Evolutionary conservation across 768 basidiomycete species (phyloP).

Genomic region (Hydnum rufescens): DNA sequence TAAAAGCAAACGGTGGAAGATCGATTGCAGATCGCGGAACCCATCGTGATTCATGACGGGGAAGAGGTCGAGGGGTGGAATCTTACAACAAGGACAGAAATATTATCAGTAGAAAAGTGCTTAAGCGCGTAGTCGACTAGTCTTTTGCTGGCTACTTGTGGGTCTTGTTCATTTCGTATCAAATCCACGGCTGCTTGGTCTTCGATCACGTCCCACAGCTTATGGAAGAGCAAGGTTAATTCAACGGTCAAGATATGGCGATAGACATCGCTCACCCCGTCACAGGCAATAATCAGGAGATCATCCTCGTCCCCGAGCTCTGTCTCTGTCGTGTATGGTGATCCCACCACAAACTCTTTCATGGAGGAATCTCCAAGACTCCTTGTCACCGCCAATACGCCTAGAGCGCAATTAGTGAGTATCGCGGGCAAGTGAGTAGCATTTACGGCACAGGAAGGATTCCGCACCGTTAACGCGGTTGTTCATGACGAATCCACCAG

Average conservation of each 20-base stretch:
- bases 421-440: background rate
- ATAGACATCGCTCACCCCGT: conserved; percentile 49
- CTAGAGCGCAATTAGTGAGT: too few relatives aligned
- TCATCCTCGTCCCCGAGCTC: conserved; percentile 80
- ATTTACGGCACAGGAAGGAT: background rate
- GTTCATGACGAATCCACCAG: conserved; percentile 97
- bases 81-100: conserved; percentile 75
- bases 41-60: too few relatives aligned
- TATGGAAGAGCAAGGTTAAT: conserved; percentile 17
- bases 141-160: conserved; percentile 61
- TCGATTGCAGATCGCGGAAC: too few relatives aligned
- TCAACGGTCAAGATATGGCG: background rate
- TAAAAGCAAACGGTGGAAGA: too few relatives aligned
- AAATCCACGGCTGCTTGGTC: conserved; percentile 86
- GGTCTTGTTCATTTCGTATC: conserved; percentile 31
- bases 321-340: conserved; percentile 97
- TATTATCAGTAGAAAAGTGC: conserved; percentile 87
- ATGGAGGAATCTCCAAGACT: conserved; percentile 93
- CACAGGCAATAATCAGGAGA: conserved; percentile 88
- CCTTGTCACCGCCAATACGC: conserved; percentile 83
- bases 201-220: conserved; percentile 91
- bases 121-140: conserved; percentile 69
- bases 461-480: conserved; percentile 76
- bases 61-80: too few relatives aligned
- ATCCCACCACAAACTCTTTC: conserved; percentile 98